Base-by-base conservation (phyloP, 208 protist genomes). In the Leishmania arabica region DNA sequence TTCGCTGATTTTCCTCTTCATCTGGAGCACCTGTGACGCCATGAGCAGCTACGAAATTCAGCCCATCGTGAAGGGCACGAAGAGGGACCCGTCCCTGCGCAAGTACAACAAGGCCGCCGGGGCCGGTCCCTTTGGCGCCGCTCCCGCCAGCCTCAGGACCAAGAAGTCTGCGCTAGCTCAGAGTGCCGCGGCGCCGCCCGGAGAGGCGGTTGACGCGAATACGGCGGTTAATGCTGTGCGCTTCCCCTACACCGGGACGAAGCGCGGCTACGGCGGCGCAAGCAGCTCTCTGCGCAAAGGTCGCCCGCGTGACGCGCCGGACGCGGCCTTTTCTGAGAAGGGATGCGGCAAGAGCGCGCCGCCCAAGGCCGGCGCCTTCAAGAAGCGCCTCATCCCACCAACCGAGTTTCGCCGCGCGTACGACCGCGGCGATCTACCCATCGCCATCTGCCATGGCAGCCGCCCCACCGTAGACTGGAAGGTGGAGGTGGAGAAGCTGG, bases 401-500 rank as follows among this genome's bases (percentile, higher is more conserved):
- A 99, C 98, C 13, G 97, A 99, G 85, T 99, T 99, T 84, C 93
- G 99, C 62, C 91, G 95, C 53, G 99, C 99, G 80, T 99, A 99
- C 87, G 98, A 99, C 81, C 95, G 99, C 75, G 99, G 99, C 15
- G 99, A 99, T 89, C 84, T 99, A n/a, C 99, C 99, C 34, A 93
- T 99, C 45, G 91, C 97, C 45, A 90, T 99, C 42, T 90, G 98
- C 70, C 99, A 99, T 85, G 91, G 91, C 56, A 94, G 91, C 78
- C 90, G 90, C 19, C 88, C 91, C 13, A 85, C 86, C n/a, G 86
- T 98, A 70, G 91, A 98, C 60, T 99, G 99, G 99, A 99, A 99
- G 88, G 98, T 99, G 79, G 96, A 99, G 72, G 96, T 99, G 51
- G 98, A 99, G 81, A 98, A 99, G 87, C 92, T 99, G 11, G 99